Evolutionary conservation across 2,329 filamentous ascomycete genomes (phyloP).

Genomic region (Escovopsis sp.): DNA sequence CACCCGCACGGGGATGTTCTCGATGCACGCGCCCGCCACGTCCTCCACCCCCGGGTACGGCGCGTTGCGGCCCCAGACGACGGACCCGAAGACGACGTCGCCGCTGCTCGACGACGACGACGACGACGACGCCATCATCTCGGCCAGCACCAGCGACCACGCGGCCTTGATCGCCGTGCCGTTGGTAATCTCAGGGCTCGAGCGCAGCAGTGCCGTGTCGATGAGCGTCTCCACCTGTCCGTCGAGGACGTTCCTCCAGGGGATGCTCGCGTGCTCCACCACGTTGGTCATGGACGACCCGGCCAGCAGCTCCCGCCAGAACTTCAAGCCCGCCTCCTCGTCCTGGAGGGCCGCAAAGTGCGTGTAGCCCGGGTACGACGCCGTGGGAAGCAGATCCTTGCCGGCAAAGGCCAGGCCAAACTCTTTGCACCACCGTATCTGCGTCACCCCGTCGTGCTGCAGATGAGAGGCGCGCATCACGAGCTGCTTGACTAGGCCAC

Average conservation of each 20-base stretch:
- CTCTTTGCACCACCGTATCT: conserved; percentile 1
- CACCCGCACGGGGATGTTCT: conserved; percentile 13
- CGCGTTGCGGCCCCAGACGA: conserved; percentile 12
- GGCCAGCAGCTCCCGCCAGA: neutral
- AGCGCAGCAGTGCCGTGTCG: neutral
- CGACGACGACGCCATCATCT: neutral
- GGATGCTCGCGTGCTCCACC: neutral
- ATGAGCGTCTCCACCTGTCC: neutral
- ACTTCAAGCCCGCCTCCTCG: neutral
- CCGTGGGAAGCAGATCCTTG: neutral
- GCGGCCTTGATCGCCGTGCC: neutral
- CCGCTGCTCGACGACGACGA: neutral
- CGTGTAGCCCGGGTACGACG: neutral
- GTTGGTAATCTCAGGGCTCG: neutral
- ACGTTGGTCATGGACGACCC: neutral
- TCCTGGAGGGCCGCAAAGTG: conserved; percentile 1
- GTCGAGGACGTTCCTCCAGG: neutral
- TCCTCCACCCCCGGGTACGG: conserved; percentile 11
- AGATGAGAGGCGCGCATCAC: conserved; percentile 3
- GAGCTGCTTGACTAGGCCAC: neutral
- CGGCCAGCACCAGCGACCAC: neutral
- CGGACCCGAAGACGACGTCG: conserved; percentile 18
- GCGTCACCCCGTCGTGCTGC: conserved; percentile 1
- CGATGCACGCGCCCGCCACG: conserved; percentile 14
- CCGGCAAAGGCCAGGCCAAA: neutral